Conservation (phyloP, 2,329 filamentous ascomycete genomes). For the Colletotrichum siamense region DNA sequence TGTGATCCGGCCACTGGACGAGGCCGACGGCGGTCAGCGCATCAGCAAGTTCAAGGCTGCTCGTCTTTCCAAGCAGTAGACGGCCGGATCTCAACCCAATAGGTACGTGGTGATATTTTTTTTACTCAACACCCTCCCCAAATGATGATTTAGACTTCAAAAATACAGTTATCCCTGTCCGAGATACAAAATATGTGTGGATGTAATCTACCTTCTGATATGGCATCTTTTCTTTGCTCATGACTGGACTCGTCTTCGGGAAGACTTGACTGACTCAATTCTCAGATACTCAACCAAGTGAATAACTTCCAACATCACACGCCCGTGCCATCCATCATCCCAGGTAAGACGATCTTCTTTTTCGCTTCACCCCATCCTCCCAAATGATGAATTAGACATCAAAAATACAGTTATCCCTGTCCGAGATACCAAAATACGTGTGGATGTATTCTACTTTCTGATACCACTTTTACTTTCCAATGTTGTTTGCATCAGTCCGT, state of each 20-base stretch:
- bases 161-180: conserved; percentile 20
- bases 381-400: conserved; percentile 19
- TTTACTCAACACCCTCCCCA: neutral
- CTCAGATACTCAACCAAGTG: neutral
- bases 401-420: conserved; percentile 22
- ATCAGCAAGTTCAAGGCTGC: conserved; percentile 79
- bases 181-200: conserved; percentile 13
- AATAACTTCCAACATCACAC: neutral
- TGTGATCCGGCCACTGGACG: conserved; percentile 70
- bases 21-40: conserved; percentile 67
- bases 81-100: conserved; percentile 24
- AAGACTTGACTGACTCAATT: neutral
- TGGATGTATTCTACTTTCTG: conserved; percentile 22
- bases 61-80: conserved; percentile 60
- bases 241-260: neutral
- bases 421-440: conserved; percentile 3
- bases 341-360: neutral
- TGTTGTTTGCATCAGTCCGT: neutral
- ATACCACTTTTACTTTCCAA: neutral
- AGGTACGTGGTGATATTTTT: conserved; percentile 15
- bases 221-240: neutral
- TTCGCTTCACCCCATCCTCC: neutral
- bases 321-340: too few relatives aligned
- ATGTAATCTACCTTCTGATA: conserved; percentile 18
- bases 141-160: conserved; percentile 17